Conservation (phyloP, 345 rosid genomes). For the Dovyalis caffra region DNA sequence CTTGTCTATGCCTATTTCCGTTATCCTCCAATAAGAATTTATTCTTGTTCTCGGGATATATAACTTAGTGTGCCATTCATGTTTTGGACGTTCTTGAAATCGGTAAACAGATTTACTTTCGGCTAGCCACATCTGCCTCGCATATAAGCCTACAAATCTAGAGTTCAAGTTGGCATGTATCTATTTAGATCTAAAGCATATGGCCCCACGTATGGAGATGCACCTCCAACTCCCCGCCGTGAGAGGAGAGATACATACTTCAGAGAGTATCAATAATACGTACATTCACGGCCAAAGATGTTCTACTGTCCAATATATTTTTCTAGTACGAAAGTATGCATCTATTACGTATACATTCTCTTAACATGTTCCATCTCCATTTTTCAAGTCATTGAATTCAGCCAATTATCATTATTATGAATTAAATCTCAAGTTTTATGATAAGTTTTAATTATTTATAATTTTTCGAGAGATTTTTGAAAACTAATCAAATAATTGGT, state of each 20-base stretch:
- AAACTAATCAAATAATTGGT: no score
- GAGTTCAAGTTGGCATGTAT: constrained; percentile 12
- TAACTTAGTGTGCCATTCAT: constrained; percentile 28
- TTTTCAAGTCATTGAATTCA: background rate
- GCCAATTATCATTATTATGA: no score
- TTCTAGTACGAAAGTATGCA: background rate
- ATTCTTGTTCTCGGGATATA: constrained; percentile 40
- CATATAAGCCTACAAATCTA: constrained; percentile 23
- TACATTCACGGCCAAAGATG: background rate
- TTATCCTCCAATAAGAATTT: background rate
- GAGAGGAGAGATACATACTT: background rate
- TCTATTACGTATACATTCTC: background rate
- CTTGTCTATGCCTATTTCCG: constrained; percentile 24
- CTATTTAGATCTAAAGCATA: background rate
- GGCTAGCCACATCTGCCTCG: constrained; percentile 22
- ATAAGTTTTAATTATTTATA: no score
- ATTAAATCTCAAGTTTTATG: no score
- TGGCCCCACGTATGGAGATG: constrained; percentile 12
- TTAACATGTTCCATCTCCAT: background rate
- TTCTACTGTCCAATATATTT: no score
- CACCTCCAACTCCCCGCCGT: background rate
- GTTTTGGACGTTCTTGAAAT: constrained; percentile 14
- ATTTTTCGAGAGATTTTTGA: no score
- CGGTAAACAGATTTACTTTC: constrained; percentile 6
- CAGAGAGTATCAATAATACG: background rate